Percentiles rank a stretch among this genome's conserved stretches.
phyloP scores from a whole-genome alignment of 805 yeast genomes.

The Helenozyma baotianmanensis region DNA sequence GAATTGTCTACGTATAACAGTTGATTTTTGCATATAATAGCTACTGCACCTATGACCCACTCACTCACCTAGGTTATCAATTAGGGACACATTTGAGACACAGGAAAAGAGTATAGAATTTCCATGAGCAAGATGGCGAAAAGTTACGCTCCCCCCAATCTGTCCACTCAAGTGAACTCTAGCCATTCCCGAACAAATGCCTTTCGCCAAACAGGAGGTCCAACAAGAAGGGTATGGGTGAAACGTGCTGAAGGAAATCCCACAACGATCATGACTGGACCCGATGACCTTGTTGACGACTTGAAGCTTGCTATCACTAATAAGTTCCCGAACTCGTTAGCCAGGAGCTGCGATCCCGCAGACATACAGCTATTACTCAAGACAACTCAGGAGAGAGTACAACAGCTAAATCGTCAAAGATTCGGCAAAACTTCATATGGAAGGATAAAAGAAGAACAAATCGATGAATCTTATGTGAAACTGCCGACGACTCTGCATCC shows the following conservation, averaged over 20 bases:
- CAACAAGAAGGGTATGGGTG: slow-evolving; percentile 48
- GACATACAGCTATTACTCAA: slow-evolving; percentile 39
- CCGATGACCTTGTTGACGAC: slow-evolving; percentile 74
- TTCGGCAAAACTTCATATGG: too few relatives aligned
- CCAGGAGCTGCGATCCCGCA: slow-evolving; percentile 61
- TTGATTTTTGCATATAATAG: too few relatives aligned
- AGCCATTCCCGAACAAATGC: background rate
- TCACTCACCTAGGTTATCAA: too few relatives aligned
- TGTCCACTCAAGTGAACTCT: background rate
- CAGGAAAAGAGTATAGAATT: too few relatives aligned
- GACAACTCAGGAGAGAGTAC: slow-evolving; percentile 2
- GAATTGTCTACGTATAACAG: too few relatives aligned
- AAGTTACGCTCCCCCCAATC: background rate
- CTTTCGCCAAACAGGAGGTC: too few relatives aligned
- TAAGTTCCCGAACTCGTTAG: slow-evolving; percentile 67
- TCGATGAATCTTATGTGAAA: too few relatives aligned
- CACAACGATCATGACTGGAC: slow-evolving; percentile 61
- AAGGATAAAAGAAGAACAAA: too few relatives aligned
- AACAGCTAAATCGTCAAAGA: slow-evolving; percentile 1
- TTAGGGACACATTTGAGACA: too few relatives aligned
- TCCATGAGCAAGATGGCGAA: too few relatives aligned
- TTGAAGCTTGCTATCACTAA: slow-evolving; percentile 59
- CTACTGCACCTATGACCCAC: too few relatives aligned
- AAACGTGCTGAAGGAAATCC: slow-evolving; percentile 50
- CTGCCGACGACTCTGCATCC: too few relatives aligned